Evolutionary conservation across 2,329 filamentous ascomycete species (phyloP).

Genomic region (Aspergillus sojae): DNA sequence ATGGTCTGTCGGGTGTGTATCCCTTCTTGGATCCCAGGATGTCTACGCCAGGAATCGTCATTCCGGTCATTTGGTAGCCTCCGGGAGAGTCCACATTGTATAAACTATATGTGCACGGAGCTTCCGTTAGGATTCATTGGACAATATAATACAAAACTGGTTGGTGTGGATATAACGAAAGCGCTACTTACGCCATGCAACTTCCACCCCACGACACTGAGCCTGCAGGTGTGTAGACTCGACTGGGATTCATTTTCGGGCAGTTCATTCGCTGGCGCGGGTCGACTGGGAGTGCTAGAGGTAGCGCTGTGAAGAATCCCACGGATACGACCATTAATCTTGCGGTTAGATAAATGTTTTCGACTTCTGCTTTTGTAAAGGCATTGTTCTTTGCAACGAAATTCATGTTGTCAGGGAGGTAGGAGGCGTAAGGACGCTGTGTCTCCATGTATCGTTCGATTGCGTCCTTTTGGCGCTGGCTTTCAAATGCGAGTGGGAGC

Average conservation of each 20-base stretch:
- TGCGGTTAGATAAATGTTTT: constrained; percentile 54
- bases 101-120: constrained; percentile 33
- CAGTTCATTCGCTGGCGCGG: constrained; percentile 56
- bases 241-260: constrained; percentile 60
- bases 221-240: constrained; percentile 60
- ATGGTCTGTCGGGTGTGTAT: constrained; percentile 51
- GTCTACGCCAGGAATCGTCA: constrained; percentile 58
- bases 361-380: constrained; percentile 51
- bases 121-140: neutral
- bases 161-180: neutral
- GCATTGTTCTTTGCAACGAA: constrained; percentile 61
- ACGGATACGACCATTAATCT: constrained; percentile 57
- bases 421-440: constrained; percentile 62
- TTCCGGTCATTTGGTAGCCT: constrained; percentile 58
- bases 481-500: constrained; percentile 49
- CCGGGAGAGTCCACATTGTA: constrained; percentile 62
- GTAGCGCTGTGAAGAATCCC: constrained; percentile 59
- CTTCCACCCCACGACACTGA: constrained; percentile 59
- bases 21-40: constrained; percentile 55
- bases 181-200: constrained; percentile 46
- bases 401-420: constrained; percentile 63
- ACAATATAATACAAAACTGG: neutral
- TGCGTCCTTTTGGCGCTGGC: constrained; percentile 49
- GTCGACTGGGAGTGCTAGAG: constrained; percentile 56
- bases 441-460: constrained; percentile 64